Evolutionary conservation across 2,329 filamentous ascomycete species (phyloP).

Genomic region (Aspergillus tamarii): DNA sequence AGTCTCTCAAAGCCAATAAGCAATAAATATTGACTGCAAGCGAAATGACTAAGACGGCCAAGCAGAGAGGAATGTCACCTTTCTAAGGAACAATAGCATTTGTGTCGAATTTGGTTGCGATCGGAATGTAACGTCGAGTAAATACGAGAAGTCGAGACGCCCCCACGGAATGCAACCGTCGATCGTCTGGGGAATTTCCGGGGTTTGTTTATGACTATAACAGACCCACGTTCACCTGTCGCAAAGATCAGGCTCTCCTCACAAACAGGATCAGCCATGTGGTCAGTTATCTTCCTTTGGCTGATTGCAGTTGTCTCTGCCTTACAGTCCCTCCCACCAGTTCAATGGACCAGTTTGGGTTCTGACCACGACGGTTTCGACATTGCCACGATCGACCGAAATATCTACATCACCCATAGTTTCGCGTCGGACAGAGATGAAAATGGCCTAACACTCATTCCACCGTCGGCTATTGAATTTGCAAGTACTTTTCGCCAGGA

Average conservation of each 20-base stretch:
- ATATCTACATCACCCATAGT: conserved; percentile 43
- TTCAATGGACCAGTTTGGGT: background rate
- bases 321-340: conserved; percentile 7
- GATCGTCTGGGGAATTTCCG: background rate
- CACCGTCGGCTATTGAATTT: conserved; percentile 55
- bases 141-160: background rate
- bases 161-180: conserved; percentile 13
- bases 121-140: conserved; percentile 9
- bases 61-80: background rate
- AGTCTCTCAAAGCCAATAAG: background rate
- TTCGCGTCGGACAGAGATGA: conserved; percentile 48
- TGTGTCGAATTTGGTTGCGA: background rate
- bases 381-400: conserved; percentile 4
- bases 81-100: background rate
- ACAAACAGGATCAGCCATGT: conserved; percentile 3
- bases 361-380: background rate
- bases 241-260: background rate
- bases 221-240: background rate
- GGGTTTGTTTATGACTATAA: background rate
- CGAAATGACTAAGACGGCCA: background rate
- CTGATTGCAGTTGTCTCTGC: background rate
- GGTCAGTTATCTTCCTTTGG: background rate
- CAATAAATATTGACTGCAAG: background rate
- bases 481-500: conserved; percentile 52
- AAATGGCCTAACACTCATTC: conserved; percentile 55